A percentile compares a stretch with the other conserved stretches of the same genome.
These are phyloP conservation scores for Neoboletus subvelutipes DNA, from an alignment of 768 basidiomycete genomes.

Conservation along the genomic window DNA sequence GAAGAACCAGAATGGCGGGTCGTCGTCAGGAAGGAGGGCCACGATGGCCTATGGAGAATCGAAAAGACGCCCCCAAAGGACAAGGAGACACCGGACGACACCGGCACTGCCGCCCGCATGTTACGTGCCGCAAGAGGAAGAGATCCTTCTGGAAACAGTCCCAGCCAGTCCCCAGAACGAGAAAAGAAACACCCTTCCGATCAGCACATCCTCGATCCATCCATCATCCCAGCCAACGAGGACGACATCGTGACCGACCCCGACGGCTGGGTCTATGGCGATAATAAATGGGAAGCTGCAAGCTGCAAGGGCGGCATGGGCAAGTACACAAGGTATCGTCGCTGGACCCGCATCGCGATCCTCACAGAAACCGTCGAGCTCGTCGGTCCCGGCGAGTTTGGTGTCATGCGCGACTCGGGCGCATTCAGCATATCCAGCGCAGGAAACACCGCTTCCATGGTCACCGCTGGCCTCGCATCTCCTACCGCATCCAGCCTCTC, in stretches of 20 bases:
- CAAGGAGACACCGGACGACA: slow-evolving; percentile 44
- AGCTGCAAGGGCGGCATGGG: slow-evolving; percentile 80
- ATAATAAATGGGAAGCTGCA: slow-evolving; percentile 91
- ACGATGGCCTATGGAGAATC: slow-evolving; percentile 49
- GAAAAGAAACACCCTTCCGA: slow-evolving; percentile 23
- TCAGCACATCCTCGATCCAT: slow-evolving; percentile 28
- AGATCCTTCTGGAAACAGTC: slow-evolving; percentile 26
- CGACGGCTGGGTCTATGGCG: slow-evolving; percentile 92
- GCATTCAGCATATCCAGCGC: slow-evolving; percentile 17
- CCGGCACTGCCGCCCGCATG: slow-evolving; percentile 41
- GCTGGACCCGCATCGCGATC: slow-evolving; percentile 85
- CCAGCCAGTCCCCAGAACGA: slow-evolving; percentile 23
- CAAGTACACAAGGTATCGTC: slow-evolving; percentile 85
- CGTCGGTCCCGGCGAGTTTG: slow-evolving; percentile 39
- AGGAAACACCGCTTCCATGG: slow-evolving; percentile 24
- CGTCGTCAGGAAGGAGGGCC: slow-evolving; percentile 55
- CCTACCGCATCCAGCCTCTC: slow-evolving; percentile 32
- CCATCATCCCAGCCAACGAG: slow-evolving; percentile 36
- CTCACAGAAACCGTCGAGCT: slow-evolving; percentile 70
- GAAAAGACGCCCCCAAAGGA: slow-evolving; percentile 59
- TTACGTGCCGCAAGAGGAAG: slow-evolving; percentile 55
- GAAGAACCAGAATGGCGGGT: slow-evolving; percentile 91
- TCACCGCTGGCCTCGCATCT: slow-evolving; percentile 23
- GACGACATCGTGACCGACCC: slow-evolving; percentile 68
- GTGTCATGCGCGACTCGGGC: slow-evolving; percentile 28